These are phyloP conservation scores for Dioszegia crocea DNA, from an alignment of 768 basidiomycete species.

Conservation along the genomic window DNA sequence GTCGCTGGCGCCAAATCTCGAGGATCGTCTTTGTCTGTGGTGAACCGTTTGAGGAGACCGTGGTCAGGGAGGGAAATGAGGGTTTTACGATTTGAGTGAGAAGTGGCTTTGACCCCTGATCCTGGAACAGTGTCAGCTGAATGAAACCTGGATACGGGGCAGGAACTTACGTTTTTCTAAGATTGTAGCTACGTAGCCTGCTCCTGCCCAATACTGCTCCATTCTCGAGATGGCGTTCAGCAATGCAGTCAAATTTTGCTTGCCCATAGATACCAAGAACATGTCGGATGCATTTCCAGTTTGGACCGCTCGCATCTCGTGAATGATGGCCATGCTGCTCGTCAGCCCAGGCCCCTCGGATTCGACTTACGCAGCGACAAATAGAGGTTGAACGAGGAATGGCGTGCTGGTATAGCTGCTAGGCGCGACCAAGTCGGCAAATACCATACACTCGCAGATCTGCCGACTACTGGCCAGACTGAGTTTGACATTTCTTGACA, in stretches of 20 bases:
- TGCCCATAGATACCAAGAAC: constrained; percentile 34
- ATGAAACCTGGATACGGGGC: no score
- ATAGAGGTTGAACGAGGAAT: constrained; percentile 37
- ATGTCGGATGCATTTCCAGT: constrained; percentile 27
- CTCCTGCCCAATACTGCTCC: constrained; percentile 42
- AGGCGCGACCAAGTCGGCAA: constrained; percentile 36
- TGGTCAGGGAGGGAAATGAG: constrained; percentile 47
- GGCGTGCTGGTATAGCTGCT: constrained; percentile 27
- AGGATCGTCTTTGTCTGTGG: constrained; percentile 31
- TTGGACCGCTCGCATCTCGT: constrained; percentile 31
- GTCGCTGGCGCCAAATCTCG: constrained; percentile 35
- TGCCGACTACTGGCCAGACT: constrained; percentile 35
- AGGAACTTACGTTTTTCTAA: constrained; percentile 34
- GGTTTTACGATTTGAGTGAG: constrained; percentile 22
- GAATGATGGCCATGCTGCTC: constrained; percentile 37
- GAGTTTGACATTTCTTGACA: constrained; percentile 41
- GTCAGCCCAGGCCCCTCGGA: neutral
- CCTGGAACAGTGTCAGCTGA: constrained; percentile 9
- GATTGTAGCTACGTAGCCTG: constrained; percentile 24
- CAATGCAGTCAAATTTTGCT: constrained; percentile 37
- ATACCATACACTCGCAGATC: constrained; percentile 48
- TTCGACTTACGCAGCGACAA: constrained; percentile 35
- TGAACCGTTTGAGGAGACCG: constrained; percentile 43
- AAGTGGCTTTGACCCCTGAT: constrained; percentile 21
- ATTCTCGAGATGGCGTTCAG: constrained; percentile 29